phyloP scores from a whole-genome alignment of 176 grass and related monocot species.

The Eremochloa ophiuroides region DNA sequence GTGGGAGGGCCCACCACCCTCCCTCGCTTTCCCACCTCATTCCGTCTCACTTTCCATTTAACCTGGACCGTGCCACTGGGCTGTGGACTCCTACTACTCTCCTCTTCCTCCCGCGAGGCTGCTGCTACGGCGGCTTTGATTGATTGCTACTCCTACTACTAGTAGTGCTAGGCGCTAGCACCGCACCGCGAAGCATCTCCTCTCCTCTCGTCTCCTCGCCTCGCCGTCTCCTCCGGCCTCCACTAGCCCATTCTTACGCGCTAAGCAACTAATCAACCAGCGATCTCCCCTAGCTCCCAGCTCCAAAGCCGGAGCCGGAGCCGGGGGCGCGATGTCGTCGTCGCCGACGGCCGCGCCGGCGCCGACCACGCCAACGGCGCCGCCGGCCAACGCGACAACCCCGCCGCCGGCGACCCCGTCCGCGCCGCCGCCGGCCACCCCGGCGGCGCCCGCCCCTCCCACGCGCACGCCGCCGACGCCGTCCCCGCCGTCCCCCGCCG shows the following conservation, averaged over 20 bases:
- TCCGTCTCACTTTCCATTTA: not conserved
- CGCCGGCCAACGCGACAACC: not conserved
- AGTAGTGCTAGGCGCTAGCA: too few relatives aligned
- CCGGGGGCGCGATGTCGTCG: constrained; percentile 34
- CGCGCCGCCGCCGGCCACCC: not conserved
- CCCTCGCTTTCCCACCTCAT: constrained; percentile 3
- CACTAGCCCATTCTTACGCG: constrained; percentile 10
- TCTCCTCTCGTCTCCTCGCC: too few relatives aligned
- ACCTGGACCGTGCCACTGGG: not conserved
- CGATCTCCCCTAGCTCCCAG: not conserved
- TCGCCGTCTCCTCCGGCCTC: not conserved
- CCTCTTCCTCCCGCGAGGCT: not conserved
- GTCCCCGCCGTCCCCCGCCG: not conserved
- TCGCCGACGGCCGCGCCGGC: constrained; percentile 50
- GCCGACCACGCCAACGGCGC: constrained; percentile 7
- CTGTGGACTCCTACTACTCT: not conserved
- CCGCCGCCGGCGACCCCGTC: not conserved
- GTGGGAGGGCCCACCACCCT: not conserved
- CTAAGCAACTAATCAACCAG: not conserved
- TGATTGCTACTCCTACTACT: not conserved
- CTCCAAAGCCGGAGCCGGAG: constrained; percentile 3
- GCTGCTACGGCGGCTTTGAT: not conserved
- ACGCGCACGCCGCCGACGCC: not conserved
- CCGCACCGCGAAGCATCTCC: not conserved
- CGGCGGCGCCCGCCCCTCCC: not conserved